Conservation (phyloP, 768 basidiomycete genomes). For the Russula brevipes region DNA sequence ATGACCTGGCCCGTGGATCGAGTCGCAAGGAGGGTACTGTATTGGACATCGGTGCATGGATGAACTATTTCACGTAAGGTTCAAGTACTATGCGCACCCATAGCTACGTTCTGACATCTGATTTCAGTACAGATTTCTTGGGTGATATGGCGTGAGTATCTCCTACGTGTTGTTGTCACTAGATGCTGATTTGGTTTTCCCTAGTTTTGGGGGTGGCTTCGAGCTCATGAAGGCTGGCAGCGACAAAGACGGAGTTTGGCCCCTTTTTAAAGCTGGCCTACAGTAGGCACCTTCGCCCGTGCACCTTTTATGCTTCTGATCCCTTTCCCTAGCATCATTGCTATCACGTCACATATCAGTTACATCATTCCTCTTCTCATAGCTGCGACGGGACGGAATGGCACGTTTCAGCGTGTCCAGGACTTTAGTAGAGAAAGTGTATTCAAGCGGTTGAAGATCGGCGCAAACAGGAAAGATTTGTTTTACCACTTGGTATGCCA, state of each 20-base stretch:
- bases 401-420: background rate
- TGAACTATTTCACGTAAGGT: slow-evolving; percentile 38
- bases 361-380: background rate
- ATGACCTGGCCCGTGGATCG: slow-evolving; percentile 15
- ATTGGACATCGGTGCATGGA: slow-evolving; percentile 34
- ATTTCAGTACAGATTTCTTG: slow-evolving; percentile 43
- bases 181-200: background rate
- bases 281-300: background rate
- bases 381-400: background rate
- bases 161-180: background rate
- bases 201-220: slow-evolving; percentile 30
- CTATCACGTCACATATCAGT: background rate
- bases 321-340: background rate
- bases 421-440: background rate
- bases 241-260: slow-evolving; percentile 1
- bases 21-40: slow-evolving; percentile 18
- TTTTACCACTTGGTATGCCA: slow-evolving; percentile 37
- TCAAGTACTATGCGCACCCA: background rate
- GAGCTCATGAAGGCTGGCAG: slow-evolving; percentile 28
- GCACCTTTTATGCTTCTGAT: background rate
- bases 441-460: slow-evolving; percentile 5
- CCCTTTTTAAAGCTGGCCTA: background rate
- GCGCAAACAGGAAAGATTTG: slow-evolving; percentile 31
- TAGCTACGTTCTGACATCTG: background rate
- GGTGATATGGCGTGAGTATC: slow-evolving; percentile 42